Conservation (phyloP, 139 green algal species). For the Tetradesmus lagerheimii region DNA sequence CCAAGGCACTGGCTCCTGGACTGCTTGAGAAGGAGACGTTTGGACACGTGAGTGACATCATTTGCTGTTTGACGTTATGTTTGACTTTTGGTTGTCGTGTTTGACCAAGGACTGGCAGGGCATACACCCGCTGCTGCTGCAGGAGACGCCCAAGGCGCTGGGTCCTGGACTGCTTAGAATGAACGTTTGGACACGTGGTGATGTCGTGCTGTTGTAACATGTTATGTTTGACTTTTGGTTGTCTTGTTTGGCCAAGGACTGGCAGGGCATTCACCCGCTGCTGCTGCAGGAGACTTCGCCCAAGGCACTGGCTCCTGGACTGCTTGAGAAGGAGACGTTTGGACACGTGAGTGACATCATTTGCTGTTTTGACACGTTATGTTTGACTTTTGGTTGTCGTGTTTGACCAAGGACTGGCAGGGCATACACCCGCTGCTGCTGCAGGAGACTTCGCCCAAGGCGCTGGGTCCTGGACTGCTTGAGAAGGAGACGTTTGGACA, state of each 20-base stretch:
- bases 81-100: no score
- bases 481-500: conserved; percentile 5
- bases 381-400: no score
- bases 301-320: background rate
- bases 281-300: background rate
- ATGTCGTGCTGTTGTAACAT: background rate
- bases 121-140: conserved; percentile 33
- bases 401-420: no score
- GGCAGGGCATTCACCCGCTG: conserved; percentile 16
- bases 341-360: background rate
- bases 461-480: conserved; percentile 17
- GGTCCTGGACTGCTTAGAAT: conserved; percentile 16
- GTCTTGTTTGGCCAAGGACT: no score
- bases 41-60: background rate
- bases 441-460: background rate
- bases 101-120: no score
- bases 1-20: background rate
- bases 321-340: conserved; percentile 26
- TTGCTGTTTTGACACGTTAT: no score
- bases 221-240: no score
- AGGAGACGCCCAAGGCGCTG: background rate
- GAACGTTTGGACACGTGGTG: background rate
- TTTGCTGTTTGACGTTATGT: no score
- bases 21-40: conserved; percentile 24
- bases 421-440: conserved; percentile 29